Conservation (phyloP, 148 eudicot genomes). For the Chenopodium formosanum region DNA sequence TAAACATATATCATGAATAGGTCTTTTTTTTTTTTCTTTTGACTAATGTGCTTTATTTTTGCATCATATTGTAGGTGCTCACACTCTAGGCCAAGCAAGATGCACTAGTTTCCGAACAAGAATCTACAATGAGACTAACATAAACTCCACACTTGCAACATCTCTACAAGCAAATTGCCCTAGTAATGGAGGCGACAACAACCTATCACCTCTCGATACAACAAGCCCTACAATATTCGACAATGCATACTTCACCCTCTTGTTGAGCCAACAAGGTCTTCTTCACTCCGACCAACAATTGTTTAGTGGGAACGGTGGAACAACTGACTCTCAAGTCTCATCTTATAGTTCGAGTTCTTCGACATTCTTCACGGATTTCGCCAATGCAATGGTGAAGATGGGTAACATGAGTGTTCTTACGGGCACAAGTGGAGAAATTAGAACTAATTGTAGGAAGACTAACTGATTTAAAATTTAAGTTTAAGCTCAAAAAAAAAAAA, state of each 20-base stretch:
- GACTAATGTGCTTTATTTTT: too few species aligned
- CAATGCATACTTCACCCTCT: slow-evolving; percentile 48
- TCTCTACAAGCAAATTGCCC: slow-evolving; percentile 45
- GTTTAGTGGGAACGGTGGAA: slow-evolving; percentile 39
- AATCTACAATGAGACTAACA: slow-evolving; percentile 59
- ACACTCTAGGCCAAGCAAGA: slow-evolving; percentile 59
- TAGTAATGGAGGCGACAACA: slow-evolving; percentile 40
- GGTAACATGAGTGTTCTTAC: slow-evolving; percentile 59
- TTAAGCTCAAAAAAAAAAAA: too few species aligned
- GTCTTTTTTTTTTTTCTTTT: too few species aligned
- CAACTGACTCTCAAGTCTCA: slow-evolving; percentile 49
- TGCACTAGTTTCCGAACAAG: slow-evolving; percentile 44
- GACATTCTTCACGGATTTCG: slow-evolving; percentile 53
- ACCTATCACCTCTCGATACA: slow-evolving; percentile 51
- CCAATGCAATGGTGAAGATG: slow-evolving; percentile 63
- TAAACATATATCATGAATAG: too few species aligned
- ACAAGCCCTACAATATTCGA: slow-evolving; percentile 48
- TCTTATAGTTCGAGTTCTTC: slow-evolving; percentile 38
- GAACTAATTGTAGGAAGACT: slow-evolving; percentile 57
- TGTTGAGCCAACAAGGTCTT: slow-evolving; percentile 42
- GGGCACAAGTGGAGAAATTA: slow-evolving; percentile 55
- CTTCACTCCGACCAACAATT: slow-evolving; percentile 72
- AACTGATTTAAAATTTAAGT: slow-evolving; percentile 11
- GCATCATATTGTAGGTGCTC: slow-evolving; percentile 33
- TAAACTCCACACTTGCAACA: slow-evolving; percentile 47